Evolutionary conservation across 495 filamentous ascomycete species (phyloP), one percentile per base, ranked within the genome.

Genomic region (Penicillium subrubescens): DNA sequence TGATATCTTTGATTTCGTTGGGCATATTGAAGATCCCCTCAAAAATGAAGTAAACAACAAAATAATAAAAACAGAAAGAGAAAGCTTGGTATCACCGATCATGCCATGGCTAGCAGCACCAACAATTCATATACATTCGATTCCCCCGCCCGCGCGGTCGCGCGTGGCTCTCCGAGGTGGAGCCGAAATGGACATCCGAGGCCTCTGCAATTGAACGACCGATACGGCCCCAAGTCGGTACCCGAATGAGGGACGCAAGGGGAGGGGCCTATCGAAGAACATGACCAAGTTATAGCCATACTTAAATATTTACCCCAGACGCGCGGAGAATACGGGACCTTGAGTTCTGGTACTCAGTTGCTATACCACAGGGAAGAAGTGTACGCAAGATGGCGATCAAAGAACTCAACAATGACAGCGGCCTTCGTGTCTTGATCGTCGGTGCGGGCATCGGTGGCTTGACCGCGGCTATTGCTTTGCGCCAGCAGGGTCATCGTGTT

Each of bases 381-480:
- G 14, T 8, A 29, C 25, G 19, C 39, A 67, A 53, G 12, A 68
- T 69, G 67, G 63, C 64, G 57, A 19, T 59, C 41, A 65, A 57
- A 59, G 60, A 69, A 41, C 15, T 66, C 8, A 66, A 61, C 35
- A 53, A 55, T 5, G 33, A 59, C 5, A 31, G 63, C 39, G 72
- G 73, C 25, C 67, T 77, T 19, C 70, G 65, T n/a, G 69, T 86
- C 55, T 61, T 79, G 63, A 84, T 88, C 25, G 79, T 84, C n/a
- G 86, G 85, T 15, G 85, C 82, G 17, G 85, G 86, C 0, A 87
- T 87, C 23, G 83, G 83, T 14, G 84, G 86, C 8, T 67, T 87
- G 31, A 73, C 79, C 1, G 80, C 84, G 15, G 85, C 86, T 0
- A 82, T 87, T 64, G 83, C 77, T 10, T 67, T 89, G 14, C 77